Evolutionary conservation across 139 green algal genomes (phyloP).

Genomic region (Medakamo hakoo): DNA sequence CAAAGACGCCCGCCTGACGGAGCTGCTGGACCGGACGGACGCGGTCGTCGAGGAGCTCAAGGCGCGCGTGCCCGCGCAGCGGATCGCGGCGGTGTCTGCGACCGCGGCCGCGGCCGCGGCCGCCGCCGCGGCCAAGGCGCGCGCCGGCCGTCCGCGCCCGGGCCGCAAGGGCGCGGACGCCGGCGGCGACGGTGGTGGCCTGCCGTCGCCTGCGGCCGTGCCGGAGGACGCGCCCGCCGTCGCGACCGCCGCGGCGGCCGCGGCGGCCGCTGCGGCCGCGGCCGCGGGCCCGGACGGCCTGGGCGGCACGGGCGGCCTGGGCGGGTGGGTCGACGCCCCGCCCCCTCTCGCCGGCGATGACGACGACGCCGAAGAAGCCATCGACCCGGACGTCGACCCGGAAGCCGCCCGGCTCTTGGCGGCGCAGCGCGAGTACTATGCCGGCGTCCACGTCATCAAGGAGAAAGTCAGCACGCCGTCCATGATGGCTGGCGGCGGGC

Average conservation of each 20-base stretch:
- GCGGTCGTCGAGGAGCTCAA: conserved; percentile 19
- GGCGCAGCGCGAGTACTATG: conserved; percentile 14
- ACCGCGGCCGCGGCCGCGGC: not conserved
- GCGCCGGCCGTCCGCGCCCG: too few species aligned
- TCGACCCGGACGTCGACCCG: conserved; percentile 1
- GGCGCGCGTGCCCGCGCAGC: not conserved
- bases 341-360: too few species aligned
- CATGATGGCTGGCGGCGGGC: conserved; percentile 21
- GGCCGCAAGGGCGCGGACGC: not conserved
- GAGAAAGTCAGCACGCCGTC: conserved; percentile 20
- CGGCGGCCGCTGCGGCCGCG: not conserved
- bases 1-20: conserved; percentile 22
- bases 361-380: too few species aligned
- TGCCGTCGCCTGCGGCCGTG: too few species aligned
- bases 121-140: not conserved
- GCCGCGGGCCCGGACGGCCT: not conserved
- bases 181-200: not conserved
- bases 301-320: too few species aligned
- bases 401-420: conserved; percentile 7
- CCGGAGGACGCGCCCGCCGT: not conserved
- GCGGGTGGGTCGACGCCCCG: too few species aligned
- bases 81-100: too few species aligned
- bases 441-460: conserved; percentile 16
- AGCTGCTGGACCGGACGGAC: conserved; percentile 22
- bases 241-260: not conserved